These are phyloP conservation scores for Phoenix dactylifera DNA, from an alignment of 176 grass and related monocot genomes.

Conservation along the genomic window DNA sequence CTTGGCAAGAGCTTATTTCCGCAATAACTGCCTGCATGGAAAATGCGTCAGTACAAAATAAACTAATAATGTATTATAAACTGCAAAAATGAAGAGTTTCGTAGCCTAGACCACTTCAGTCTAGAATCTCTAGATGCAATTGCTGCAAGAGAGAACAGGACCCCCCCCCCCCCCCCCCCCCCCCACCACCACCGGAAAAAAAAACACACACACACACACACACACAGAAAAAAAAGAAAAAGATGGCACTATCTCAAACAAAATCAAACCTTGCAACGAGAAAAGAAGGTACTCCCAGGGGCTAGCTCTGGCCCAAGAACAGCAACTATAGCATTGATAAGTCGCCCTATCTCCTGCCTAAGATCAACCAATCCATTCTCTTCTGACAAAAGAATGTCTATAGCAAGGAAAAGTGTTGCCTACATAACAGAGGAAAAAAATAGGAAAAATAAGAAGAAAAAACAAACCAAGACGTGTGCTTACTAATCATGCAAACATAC, in stretches of 20 bases:
- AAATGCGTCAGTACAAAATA: slow-evolving; percentile 3
- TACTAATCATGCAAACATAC: slow-evolving; percentile 9
- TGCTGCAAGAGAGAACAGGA: too few species aligned
- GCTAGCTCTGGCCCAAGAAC: slow-evolving; percentile 95
- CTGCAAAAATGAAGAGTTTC: too few species aligned
- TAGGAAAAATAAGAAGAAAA: background rate
- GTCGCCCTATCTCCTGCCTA: slow-evolving; percentile 78
- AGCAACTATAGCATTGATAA: slow-evolving; percentile 96
- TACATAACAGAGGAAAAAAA: slow-evolving; percentile 23
- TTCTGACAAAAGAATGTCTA: slow-evolving; percentile 93
- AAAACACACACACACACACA: too few species aligned
- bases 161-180: too few species aligned
- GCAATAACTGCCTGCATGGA: slow-evolving; percentile 83
- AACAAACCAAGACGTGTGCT: slow-evolving; percentile 25
- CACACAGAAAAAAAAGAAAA: background rate
- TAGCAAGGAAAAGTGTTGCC: slow-evolving; percentile 90
- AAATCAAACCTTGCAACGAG: slow-evolving; percentile 83
- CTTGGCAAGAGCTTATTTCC: slow-evolving; percentile 93
- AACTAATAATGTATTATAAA: too few species aligned
- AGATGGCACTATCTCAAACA: background rate
- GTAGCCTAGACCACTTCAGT: too few species aligned
- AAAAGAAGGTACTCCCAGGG: slow-evolving; percentile 91
- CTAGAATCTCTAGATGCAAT: too few species aligned
- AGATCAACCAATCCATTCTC: slow-evolving; percentile 88
- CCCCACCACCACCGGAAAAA: too few species aligned